These are phyloP conservation scores for Plenodomus lindquistii DNA, from an alignment of 2,329 filamentous ascomycete genomes.

Conservation along the genomic window DNA sequence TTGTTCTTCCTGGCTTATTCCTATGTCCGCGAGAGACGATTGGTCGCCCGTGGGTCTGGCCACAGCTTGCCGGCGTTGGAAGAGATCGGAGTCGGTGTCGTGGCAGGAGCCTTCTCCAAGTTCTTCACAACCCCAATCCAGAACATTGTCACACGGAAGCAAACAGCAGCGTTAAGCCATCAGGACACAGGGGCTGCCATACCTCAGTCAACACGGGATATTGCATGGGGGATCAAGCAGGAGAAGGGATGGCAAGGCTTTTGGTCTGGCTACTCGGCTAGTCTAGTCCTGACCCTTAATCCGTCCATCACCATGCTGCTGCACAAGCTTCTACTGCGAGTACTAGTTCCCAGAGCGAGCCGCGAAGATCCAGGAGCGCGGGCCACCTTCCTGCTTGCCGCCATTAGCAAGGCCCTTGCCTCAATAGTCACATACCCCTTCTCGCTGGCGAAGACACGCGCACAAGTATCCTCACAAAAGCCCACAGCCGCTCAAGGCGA, in stretches of 20 bases:
- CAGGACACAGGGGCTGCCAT: conserved; percentile 40
- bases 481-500: conserved; percentile 32
- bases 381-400: conserved; percentile 69
- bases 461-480: conserved; percentile 63
- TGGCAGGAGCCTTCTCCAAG: conserved; percentile 75
- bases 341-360: conserved; percentile 59
- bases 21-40: conserved; percentile 54
- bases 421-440: conserved; percentile 82
- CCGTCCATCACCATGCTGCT: conserved; percentile 85
- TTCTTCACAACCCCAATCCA: conserved; percentile 78
- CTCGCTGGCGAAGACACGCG: conserved; percentile 78
- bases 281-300: conserved; percentile 78
- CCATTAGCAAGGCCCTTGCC: conserved; percentile 76
- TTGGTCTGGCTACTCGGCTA: conserved; percentile 87
- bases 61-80: conserved; percentile 64
- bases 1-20: conserved; percentile 85
- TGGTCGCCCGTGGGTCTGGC: conserved; percentile 26
- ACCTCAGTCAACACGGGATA: conserved; percentile 53
- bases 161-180: conserved; percentile 62
- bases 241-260: conserved; percentile 77
- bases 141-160: conserved; percentile 81
- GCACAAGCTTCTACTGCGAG: conserved; percentile 70
- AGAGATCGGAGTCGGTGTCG: conserved; percentile 73
- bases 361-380: conserved; percentile 57
- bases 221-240: conserved; percentile 64